Conservation (phyloP, 352 stramenopile species). For the Phytopythium boreale region DNA sequence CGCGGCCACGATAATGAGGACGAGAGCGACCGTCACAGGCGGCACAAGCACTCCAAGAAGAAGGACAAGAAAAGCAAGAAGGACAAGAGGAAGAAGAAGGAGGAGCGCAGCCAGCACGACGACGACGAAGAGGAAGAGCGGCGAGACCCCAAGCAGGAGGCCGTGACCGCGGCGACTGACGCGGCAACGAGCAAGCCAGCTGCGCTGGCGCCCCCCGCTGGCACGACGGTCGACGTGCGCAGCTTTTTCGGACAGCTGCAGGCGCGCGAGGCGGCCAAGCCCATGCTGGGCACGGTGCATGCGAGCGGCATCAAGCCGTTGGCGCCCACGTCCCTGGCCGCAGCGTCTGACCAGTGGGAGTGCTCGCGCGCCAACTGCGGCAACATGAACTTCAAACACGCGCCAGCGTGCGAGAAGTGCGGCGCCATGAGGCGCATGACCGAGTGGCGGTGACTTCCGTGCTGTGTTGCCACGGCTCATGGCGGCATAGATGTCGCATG, state of each 20-base stretch:
- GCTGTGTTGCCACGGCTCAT: no score
- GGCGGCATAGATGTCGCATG: no score
- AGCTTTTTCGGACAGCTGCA: conserved; percentile 71
- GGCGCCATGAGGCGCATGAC: conserved; percentile 75
- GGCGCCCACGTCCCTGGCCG: conserved; percentile 22
- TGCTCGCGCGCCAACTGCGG: conserved; percentile 63
- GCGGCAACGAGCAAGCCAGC: background rate
- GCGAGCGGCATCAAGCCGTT: conserved; percentile 30
- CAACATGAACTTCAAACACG: conserved; percentile 67
- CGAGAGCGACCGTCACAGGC: conserved; percentile 14
- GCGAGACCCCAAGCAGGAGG: background rate
- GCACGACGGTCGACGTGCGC: conserved; percentile 21
- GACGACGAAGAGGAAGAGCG: background rate
- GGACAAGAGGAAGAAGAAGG: conserved; percentile 18
- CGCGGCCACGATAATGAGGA: background rate
- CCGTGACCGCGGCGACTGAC: background rate
- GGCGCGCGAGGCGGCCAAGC: conserved; percentile 54
- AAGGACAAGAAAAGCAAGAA: conserved; percentile 31
- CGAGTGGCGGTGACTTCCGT: conserved; percentile 51
- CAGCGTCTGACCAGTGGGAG: conserved; percentile 56
- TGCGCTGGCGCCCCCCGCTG: background rate
- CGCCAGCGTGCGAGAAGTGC: conserved; percentile 62
- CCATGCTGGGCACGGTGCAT: conserved; percentile 59
- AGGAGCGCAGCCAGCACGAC: background rate
- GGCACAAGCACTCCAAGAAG: conserved; percentile 18